These are phyloP conservation scores for Penicillium paradoxum DNA, from an alignment of 495 filamentous ascomycete species.

Conservation along the genomic window DNA sequence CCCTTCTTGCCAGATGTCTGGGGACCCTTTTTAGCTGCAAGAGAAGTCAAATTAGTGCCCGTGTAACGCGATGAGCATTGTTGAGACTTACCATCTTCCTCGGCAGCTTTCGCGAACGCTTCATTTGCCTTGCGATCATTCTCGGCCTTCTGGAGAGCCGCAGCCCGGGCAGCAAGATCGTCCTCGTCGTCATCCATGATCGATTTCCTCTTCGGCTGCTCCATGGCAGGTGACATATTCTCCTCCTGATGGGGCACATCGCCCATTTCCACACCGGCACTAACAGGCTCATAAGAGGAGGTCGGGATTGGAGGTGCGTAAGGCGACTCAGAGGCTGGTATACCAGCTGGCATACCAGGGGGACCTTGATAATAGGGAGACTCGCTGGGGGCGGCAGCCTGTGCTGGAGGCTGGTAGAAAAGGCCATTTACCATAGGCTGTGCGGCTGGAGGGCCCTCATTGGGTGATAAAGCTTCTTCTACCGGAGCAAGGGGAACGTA, in stretches of 20 bases:
- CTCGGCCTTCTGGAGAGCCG: constrained; percentile 49
- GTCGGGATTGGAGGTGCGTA: constrained; percentile 1
- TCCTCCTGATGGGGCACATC: constrained; percentile 29
- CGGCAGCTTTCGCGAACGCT: constrained; percentile 74
- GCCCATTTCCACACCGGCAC: constrained; percentile 21
- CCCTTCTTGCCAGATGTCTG: constrained; percentile 57
- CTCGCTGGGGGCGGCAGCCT: constrained; percentile 6
- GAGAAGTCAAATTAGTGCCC: constrained; percentile 19
- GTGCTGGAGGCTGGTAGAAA: constrained; percentile 24
- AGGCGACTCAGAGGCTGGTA: constrained; percentile 11
- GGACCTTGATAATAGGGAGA: constrained; percentile 26
- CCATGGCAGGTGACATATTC: constrained; percentile 38
- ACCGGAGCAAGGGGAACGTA: constrained; percentile 46
- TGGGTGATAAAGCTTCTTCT: constrained; percentile 36
- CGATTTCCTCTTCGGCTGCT: constrained; percentile 68
- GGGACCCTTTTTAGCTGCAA: constrained; percentile 37
- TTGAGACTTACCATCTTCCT: constrained; percentile 65
- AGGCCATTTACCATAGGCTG: constrained; percentile 25
- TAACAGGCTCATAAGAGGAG: constrained; percentile 34
- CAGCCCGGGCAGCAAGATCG: constrained; percentile 47
- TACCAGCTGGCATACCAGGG: constrained; percentile 21
- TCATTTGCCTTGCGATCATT: constrained; percentile 61
- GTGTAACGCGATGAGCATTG: neutral
- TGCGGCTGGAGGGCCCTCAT: constrained; percentile 10
- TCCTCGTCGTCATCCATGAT: constrained; percentile 70